Evolutionary conservation across 495 filamentous ascomycete genomes (phyloP).

Genomic region (Articulospora tetracladia): DNA sequence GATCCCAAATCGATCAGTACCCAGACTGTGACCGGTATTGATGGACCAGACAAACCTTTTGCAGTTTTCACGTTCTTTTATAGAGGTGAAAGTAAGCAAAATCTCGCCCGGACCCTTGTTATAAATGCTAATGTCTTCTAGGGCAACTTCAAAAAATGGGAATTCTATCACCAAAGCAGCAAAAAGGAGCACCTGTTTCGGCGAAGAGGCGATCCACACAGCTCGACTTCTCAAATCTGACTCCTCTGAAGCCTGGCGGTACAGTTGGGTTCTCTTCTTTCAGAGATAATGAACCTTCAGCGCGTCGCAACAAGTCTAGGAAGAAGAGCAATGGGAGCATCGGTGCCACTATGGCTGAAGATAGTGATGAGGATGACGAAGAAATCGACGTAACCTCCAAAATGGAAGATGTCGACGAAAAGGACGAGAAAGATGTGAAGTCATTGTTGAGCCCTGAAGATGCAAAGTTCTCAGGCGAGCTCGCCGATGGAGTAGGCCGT

Average conservation of each 20-base stretch:
- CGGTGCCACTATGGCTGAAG: slow-evolving; percentile 42
- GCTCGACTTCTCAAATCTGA: slow-evolving; percentile 79
- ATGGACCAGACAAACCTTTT: slow-evolving; percentile 91
- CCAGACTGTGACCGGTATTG: slow-evolving; percentile 97
- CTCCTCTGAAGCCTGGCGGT: slow-evolving; percentile 74
- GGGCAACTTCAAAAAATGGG: slow-evolving; percentile 95
- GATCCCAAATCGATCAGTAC: slow-evolving; percentile 98
- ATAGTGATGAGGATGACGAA: slow-evolving; percentile 70
- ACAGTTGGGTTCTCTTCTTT: slow-evolving; percentile 89
- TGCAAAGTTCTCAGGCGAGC: slow-evolving; percentile 73
- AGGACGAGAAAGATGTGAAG: slow-evolving; percentile 68
- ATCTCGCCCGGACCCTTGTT: not conserved
- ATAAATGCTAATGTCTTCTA: slow-evolving; percentile 29
- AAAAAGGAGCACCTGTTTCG: slow-evolving; percentile 46
- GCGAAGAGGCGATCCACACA: slow-evolving; percentile 73
- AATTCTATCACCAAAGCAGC: slow-evolving; percentile 62
- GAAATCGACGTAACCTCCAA: slow-evolving; percentile 51
- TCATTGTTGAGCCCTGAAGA: slow-evolving; percentile 66
- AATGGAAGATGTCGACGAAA: slow-evolving; percentile 71
- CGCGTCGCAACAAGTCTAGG: slow-evolving; percentile 49
- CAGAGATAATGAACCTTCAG: slow-evolving; percentile 60
- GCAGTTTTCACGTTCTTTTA: slow-evolving; percentile 98
- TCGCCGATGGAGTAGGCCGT: slow-evolving; percentile 85
- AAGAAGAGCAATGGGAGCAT: slow-evolving; percentile 49
- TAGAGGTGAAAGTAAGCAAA: slow-evolving; percentile 80